phyloP scores from a whole-genome alignment of 2,329 filamentous ascomycete genomes.

The Trichocomaceae sp. region DNA sequence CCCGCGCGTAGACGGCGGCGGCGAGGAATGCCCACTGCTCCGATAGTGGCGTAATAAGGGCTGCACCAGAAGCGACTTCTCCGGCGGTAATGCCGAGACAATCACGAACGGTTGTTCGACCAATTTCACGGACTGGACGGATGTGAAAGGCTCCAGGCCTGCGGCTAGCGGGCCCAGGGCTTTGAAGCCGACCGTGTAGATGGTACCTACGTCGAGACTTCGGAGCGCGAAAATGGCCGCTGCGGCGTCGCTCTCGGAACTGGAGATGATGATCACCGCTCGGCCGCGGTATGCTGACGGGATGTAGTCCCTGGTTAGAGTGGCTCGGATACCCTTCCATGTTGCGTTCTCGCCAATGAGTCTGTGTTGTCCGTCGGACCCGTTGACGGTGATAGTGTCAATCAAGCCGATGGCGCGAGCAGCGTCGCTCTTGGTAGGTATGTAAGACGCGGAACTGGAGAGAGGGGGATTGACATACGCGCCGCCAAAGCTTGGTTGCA shows the following conservation, averaged over 20 bases:
- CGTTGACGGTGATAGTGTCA: slow-evolving; percentile 68
- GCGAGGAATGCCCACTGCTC: slow-evolving; percentile 34
- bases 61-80: slow-evolving; percentile 71
- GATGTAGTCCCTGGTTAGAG: slow-evolving; percentile 72
- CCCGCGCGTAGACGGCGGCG: slow-evolving; percentile 33
- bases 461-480: slow-evolving; percentile 73
- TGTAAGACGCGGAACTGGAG: slow-evolving; percentile 51
- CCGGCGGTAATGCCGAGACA: slow-evolving; percentile 68
- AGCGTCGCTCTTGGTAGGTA: slow-evolving; percentile 64
- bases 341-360: slow-evolving; percentile 75
- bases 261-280: slow-evolving; percentile 68
- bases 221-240: slow-evolving; percentile 72
- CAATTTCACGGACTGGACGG: slow-evolving; percentile 72
- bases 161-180: slow-evolving; percentile 52
- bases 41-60: slow-evolving; percentile 69
- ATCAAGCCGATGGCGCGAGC: slow-evolving; percentile 72
- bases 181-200: slow-evolving; percentile 79
- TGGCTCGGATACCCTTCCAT: slow-evolving; percentile 79
- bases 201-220: slow-evolving; percentile 66
- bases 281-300: slow-evolving; percentile 73
- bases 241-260: slow-evolving; percentile 66
- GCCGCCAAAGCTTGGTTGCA: slow-evolving; percentile 70
- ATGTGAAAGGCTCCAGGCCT: slow-evolving; percentile 58
- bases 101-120: slow-evolving; percentile 76
- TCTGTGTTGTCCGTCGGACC: slow-evolving; percentile 44